Evolutionary conservation across 2,329 filamentous ascomycete genomes (phyloP).

Genomic region (Rhinocladiella similis): DNA sequence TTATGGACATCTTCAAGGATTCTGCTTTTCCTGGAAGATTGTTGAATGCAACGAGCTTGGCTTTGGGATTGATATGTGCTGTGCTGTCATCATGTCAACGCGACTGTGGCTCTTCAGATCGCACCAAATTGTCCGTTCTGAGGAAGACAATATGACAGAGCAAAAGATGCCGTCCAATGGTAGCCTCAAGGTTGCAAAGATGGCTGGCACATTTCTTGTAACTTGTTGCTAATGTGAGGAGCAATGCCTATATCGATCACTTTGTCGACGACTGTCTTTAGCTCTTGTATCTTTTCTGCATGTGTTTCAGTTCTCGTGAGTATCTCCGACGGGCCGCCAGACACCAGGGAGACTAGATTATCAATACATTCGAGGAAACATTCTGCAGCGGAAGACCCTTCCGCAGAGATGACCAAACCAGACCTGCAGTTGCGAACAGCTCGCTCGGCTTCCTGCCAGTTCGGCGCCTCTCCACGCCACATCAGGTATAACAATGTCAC

Average conservation of each 20-base stretch:
- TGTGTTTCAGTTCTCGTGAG: too few species aligned
- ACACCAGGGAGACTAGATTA: background rate
- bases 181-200: too few species aligned
- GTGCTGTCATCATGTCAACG: too few species aligned
- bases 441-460: background rate
- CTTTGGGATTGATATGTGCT: too few species aligned
- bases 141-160: too few species aligned
- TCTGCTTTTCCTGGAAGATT: too few species aligned
- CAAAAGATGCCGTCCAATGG: too few species aligned
- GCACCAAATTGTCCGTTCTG: too few species aligned
- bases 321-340: background rate
- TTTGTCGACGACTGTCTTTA: background rate
- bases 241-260: background rate
- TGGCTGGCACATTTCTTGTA: background rate
- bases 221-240: background rate
- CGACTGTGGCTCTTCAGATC: too few species aligned
- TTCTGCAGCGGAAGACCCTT: background rate
- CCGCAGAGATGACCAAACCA: background rate
- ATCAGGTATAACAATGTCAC: background rate
- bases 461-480: background rate
- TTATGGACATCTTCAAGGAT: too few species aligned
- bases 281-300: background rate
- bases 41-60: too few species aligned
- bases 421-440: conserved; percentile 1
- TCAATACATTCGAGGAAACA: background rate